Evolutionary conservation across 345 rosid genomes (phyloP), one percentile per base, ranked within the genome.

Genomic region (sweet orange (Citrus sinensis)): DNA sequence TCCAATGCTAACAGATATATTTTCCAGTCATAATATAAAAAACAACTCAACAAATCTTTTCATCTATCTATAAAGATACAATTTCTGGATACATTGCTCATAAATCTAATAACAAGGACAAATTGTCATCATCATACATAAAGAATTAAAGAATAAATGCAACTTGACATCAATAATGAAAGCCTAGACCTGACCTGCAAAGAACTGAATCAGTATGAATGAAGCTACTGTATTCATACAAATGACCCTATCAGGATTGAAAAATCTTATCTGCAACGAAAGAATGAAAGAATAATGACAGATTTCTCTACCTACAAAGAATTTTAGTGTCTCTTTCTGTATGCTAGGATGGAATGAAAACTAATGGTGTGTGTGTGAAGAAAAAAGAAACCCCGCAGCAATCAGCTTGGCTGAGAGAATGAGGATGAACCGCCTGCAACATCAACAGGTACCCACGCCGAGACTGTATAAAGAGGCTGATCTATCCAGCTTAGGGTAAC

Each of bases 401-500:
- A 75, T 86, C 85, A 93, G 73, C 82, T 77, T 69, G 89, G 88
- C 85, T 87, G 91, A 70, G 91, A 82, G 70, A 84, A 89, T 42
- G 94, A 83, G 67, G 93, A 88, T 54, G 95, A 88, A 83, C 92
- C 89, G 80, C 91, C 93, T 5, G 87, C 88, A 40, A 84, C 76
- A 82, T 89, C 91, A 32, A 77, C 78, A 19, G 91, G 92, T 17
- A 85, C 68, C 99, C 99, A 96, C 11, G 95, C 92, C 0, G 99
- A 96, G 86, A 94, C 88, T 4, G 99, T 88, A 35, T 87, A 94
- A 49, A 96, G 97, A 55, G 95, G 90, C 85, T 94, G 97, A 81
- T 90, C 97, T 76, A 83, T 83, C 95, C 96, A 92, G 80, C 88
- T 88, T 40, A 96, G 83, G 9, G 98, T 92, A 2, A 93, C 81